Conservation (phyloP, 495 filamentous ascomycete species). For the Astrothelium macrocarpum region DNA sequence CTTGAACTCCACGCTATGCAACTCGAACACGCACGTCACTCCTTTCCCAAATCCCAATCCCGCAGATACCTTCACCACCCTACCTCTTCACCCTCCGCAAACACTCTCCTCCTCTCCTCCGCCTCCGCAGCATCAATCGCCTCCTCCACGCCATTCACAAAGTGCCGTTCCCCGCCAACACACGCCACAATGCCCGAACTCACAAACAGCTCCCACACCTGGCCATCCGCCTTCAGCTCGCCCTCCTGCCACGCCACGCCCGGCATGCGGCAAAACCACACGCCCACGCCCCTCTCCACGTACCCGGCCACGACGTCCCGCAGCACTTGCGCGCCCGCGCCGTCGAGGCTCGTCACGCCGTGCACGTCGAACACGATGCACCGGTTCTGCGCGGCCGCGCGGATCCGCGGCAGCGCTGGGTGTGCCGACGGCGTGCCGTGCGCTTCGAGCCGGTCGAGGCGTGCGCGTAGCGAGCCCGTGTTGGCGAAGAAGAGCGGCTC, state of each 20-base stretch:
- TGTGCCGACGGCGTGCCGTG: conserved; percentile 80
- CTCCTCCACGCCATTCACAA: conserved; percentile 74
- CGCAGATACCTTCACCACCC: background rate
- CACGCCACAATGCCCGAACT: conserved; percentile 71
- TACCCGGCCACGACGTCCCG: conserved; percentile 80
- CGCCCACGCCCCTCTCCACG: conserved; percentile 56
- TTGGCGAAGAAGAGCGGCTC: conserved; percentile 96
- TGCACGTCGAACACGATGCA: conserved; percentile 97
- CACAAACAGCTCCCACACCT: conserved; percentile 63
- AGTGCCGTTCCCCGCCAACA: conserved; percentile 63
- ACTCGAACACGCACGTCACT: background rate
- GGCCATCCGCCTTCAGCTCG: conserved; percentile 23
- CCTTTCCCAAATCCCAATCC: background rate
- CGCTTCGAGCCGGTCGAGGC: conserved; percentile 71
- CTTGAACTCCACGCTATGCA: conserved; percentile 2
- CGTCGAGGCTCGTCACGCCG: conserved; percentile 85
- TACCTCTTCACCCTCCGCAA: conserved; percentile 10
- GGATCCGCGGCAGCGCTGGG: conserved; percentile 71
- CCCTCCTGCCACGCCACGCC: background rate
- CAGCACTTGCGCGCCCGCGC: conserved; percentile 83
- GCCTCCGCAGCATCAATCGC: conserved; percentile 70
- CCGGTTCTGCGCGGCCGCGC: conserved; percentile 61
- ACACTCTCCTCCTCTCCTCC: conserved; percentile 33
- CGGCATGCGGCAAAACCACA: conserved; percentile 63
- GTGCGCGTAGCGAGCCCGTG: conserved; percentile 80